Percentiles rank a stretch among this genome's conserved stretches.
These are phyloP conservation scores for Priceomyces haplophilus DNA, from an alignment of 805 yeast species.

Conservation along the genomic window DNA sequence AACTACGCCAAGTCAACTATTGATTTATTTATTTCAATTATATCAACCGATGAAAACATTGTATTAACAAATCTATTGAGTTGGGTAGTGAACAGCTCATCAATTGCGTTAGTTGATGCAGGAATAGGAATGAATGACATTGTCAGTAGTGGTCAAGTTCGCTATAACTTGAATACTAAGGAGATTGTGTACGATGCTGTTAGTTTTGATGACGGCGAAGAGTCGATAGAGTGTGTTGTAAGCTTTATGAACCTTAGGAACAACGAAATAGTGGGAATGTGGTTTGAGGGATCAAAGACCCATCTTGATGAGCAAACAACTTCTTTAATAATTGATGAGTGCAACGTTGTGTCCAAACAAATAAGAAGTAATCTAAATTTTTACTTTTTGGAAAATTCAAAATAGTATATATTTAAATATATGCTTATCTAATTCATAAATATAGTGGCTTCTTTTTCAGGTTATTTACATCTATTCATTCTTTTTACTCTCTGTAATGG, in stretches of 20 bases:
- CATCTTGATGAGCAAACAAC: conserved; percentile 21
- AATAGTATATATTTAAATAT: conserved; percentile 1
- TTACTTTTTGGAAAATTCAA: conserved; percentile 27
- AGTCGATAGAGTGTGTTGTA: conserved; percentile 38
- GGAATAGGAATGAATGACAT: conserved; percentile 78
- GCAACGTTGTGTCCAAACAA: conserved; percentile 42
- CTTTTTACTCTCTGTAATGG: conserved; percentile 11
- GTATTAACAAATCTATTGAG: conserved; percentile 40
- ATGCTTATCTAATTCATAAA: conserved; percentile 3
- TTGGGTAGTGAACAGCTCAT: conserved; percentile 59
- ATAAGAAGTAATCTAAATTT: conserved; percentile 46
- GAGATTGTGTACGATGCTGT: conserved; percentile 15
- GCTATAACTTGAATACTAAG: conserved; percentile 10
- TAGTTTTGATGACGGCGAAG: conserved; percentile 11
- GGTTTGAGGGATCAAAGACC: conserved; percentile 40
- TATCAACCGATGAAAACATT: conserved; percentile 42
- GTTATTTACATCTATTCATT: conserved; percentile 1
- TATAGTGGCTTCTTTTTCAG: neutral
- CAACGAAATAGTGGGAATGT: conserved; percentile 58
- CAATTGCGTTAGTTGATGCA: conserved; percentile 79
- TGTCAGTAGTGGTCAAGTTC: conserved; percentile 62
- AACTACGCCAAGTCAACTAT: conserved; percentile 90
- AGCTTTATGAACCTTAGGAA: conserved; percentile 54
- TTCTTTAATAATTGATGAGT: conserved; percentile 36
- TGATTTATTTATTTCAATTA: conserved; percentile 68